Evolutionary conservation across 2,329 filamentous ascomycete genomes (phyloP).

Genomic region (Dryadomyces quercivorus): DNA sequence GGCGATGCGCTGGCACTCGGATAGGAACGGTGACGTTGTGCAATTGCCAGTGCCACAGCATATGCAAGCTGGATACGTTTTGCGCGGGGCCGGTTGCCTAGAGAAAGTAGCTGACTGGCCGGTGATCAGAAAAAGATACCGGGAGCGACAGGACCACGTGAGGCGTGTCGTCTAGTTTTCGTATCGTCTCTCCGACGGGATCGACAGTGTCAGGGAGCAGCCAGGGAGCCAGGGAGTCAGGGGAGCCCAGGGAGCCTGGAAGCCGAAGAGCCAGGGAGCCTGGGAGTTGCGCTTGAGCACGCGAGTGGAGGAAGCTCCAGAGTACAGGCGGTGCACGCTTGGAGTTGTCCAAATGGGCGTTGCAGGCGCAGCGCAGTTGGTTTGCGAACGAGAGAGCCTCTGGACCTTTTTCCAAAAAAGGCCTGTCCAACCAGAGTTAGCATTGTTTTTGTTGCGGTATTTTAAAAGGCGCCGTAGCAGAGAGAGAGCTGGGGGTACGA

Average conservation of each 20-base stretch:
- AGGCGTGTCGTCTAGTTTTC: not conserved
- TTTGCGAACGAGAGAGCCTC: not conserved
- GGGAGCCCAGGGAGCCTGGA: not conserved
- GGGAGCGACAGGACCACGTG: not conserved
- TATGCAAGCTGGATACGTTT: constrained; percentile 43
- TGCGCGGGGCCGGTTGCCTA: constrained; percentile 2
- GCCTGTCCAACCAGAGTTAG: constrained; percentile 26
- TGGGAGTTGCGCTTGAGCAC: not conserved
- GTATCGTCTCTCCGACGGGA: not conserved
- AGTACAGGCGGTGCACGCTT: not conserved
- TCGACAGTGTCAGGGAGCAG: not conserved
- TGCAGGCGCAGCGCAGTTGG: constrained; percentile 10
- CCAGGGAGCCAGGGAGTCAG: not conserved
- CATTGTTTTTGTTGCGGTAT: constrained; percentile 19
- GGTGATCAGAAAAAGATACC: not conserved
- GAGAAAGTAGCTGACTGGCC: not conserved
- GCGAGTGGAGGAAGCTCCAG: not conserved
- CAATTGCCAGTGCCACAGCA: constrained; percentile 42
- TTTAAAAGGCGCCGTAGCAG: constrained; percentile 17
- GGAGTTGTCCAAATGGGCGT: constrained; percentile 15
- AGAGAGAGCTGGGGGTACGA: not conserved
- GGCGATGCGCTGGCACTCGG: constrained; percentile 49
- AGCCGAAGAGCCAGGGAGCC: no score
- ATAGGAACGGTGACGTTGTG: constrained; percentile 37
- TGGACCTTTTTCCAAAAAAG: not conserved